Evolutionary conservation across 1,284 basidiomycete genomes (phyloP).

Genomic region (Malassezia furfur): DNA sequence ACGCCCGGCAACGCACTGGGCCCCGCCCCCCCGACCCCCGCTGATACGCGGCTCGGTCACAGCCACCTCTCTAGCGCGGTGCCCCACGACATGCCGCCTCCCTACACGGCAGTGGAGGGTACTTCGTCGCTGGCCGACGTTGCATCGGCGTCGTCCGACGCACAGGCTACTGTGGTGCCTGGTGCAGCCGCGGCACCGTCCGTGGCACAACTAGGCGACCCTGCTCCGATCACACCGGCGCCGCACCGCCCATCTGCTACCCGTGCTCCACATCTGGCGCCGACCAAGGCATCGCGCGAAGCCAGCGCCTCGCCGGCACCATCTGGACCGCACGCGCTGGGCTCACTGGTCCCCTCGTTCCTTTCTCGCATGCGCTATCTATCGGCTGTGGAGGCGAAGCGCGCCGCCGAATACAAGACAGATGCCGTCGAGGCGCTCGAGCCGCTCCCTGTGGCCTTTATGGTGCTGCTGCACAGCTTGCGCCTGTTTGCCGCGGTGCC

Average conservation of each 20-base stretch:
- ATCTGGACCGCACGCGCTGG: too few relatives aligned
- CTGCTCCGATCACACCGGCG: too few relatives aligned
- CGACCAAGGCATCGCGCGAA: too few relatives aligned
- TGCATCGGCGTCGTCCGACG: not conserved
- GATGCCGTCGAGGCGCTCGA: slow-evolving; percentile 14
- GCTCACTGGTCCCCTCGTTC: not conserved
- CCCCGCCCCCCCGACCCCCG: too few relatives aligned
- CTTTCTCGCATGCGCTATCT: not conserved
- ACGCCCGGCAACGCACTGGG: too few relatives aligned
- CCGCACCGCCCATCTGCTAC: too few relatives aligned
- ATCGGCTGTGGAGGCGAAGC: not conserved
- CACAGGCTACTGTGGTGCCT: not conserved
- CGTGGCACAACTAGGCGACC: too few relatives aligned
- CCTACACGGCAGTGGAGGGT: slow-evolving; percentile 5
- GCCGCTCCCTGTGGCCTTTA: slow-evolving; percentile 26
- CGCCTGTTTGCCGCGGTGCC: slow-evolving; percentile 43
- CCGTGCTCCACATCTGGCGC: too few relatives aligned
- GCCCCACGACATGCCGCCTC: slow-evolving; percentile 3
- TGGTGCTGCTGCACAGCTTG: slow-evolving; percentile 34
- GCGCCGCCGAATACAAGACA: not conserved
- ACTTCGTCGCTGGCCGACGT: not conserved
- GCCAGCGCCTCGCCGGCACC: too few relatives aligned
- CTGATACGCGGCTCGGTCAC: too few relatives aligned
- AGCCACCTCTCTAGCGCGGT: too few relatives aligned
- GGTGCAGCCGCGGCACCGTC: too few relatives aligned